A percentile compares a stretch with the other conserved stretches of the same genome.
Conservation (phyloP, 345 rosid genomes). For the Populus euphratica region DNA sequence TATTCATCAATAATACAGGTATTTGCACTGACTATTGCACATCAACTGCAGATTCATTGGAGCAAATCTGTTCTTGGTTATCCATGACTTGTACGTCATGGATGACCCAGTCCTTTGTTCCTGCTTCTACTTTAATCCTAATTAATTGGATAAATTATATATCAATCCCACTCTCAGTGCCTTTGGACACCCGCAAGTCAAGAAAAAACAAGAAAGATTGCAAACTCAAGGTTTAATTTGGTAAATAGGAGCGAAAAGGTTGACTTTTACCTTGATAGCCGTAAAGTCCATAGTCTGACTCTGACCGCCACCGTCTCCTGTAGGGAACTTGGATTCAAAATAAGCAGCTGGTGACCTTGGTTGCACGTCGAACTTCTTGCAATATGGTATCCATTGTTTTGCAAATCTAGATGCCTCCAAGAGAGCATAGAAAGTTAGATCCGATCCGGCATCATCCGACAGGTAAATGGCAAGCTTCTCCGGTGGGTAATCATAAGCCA, state of each 20-base stretch:
- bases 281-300: not conserved
- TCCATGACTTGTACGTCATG: not conserved
- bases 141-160: not conserved
- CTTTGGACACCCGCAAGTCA: too few species aligned
- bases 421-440: conserved; percentile 54
- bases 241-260: not conserved
- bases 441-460: conserved; percentile 68
- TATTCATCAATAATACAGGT: too few species aligned
- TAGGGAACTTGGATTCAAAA: conserved; percentile 7
- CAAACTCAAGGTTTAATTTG: not conserved
- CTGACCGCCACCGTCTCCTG: not conserved
- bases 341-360: conserved; percentile 67
- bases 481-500: conserved; percentile 56
- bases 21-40: too few species aligned
- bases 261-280: conserved; percentile 15
- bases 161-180: too few species aligned
- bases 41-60: too few species aligned
- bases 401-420: conserved; percentile 52
- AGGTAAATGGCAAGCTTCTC: conserved; percentile 56
- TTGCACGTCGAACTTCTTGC: conserved; percentile 48
- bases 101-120: not conserved
- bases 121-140: not conserved
- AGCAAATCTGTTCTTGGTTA: not conserved
- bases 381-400: conserved; percentile 57
- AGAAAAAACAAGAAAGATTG: too few species aligned